A percentile compares a stretch with the other conserved stretches of the same genome.
These are phyloP conservation scores for Auriscalpium orientale DNA, from an alignment of 768 basidiomycete genomes.

Conservation along the genomic window DNA sequence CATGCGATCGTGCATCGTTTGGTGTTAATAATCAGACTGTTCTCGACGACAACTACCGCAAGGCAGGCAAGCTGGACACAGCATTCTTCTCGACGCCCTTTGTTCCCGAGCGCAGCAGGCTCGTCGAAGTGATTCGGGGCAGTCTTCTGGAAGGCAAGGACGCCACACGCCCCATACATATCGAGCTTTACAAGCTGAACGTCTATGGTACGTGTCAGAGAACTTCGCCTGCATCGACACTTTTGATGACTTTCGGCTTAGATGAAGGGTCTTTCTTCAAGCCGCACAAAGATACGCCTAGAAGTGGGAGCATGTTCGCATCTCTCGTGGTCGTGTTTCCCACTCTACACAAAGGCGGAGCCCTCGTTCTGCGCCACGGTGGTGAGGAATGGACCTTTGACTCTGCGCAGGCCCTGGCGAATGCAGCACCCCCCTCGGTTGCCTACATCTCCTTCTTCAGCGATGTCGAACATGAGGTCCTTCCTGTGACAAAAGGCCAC, in stretches of 20 bases:
- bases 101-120: conserved; percentile 19
- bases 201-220: conserved; percentile 17
- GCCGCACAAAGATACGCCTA: conserved; percentile 22
- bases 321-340: conserved; percentile 23
- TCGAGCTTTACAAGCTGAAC: conserved; percentile 22
- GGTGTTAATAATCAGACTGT: conserved; percentile 29
- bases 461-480: conserved; percentile 39
- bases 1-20: conserved; percentile 35
- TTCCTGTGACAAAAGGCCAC: conserved; percentile 32
- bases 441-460: conserved; percentile 36
- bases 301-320: conserved; percentile 14
- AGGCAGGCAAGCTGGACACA: conserved; percentile 36
- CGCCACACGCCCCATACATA: conserved; percentile 9
- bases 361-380: conserved; percentile 28
- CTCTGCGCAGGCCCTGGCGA: conserved; percentile 21
- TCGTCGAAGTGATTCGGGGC: conserved; percentile 20
- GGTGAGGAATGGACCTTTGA: conserved; percentile 31
- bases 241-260: not conserved
- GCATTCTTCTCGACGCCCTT: conserved; percentile 28
- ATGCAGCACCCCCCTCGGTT: conserved; percentile 12
- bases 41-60: conserved; percentile 37
- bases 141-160: conserved; percentile 15
- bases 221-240: not conserved
- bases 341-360: conserved; percentile 36
- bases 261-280: conserved; percentile 16